These are phyloP conservation scores for Epichloe sylvatica DNA, from an alignment of 2,329 filamentous ascomycete species.

Conservation along the genomic window DNA sequence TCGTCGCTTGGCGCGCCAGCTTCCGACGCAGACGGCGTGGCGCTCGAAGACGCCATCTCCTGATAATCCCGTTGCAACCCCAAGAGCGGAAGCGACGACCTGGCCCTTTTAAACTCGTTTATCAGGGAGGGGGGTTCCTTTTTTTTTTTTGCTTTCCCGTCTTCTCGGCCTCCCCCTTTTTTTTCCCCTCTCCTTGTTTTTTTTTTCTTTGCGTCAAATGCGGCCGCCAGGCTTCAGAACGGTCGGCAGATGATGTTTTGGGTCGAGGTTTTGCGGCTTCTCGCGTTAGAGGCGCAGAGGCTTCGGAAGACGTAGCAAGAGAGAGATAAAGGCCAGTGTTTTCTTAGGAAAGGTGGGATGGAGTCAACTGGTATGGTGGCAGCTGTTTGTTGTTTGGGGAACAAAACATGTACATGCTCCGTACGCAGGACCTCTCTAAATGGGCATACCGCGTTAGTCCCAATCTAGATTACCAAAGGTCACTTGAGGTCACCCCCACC, in stretches of 20 bases:
- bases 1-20: slow-evolving; percentile 6
- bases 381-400: background rate
- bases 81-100: background rate
- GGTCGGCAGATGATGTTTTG: background rate
- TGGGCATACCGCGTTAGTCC: no score
- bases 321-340: background rate
- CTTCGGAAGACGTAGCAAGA: background rate
- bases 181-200: background rate
- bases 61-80: background rate
- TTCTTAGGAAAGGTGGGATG: background rate
- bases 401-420: background rate
- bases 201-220: background rate
- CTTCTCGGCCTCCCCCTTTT: background rate
- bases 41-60: slow-evolving; percentile 5
- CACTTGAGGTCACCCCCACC: no score
- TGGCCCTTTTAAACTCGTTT: no score
- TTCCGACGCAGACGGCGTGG: slow-evolving; percentile 6
- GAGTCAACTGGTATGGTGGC: background rate
- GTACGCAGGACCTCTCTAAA: no score
- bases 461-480: no score
- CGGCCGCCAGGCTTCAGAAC: background rate
- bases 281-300: background rate
- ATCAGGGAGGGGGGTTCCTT: background rate
- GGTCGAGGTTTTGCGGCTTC: background rate
- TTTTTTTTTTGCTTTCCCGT: background rate